A percentile compares a stretch with the other conserved stretches of the same genome.
These are phyloP conservation scores for Adenanthera pavonina DNA, from an alignment of 306 rosid species.

Conservation along the genomic window DNA sequence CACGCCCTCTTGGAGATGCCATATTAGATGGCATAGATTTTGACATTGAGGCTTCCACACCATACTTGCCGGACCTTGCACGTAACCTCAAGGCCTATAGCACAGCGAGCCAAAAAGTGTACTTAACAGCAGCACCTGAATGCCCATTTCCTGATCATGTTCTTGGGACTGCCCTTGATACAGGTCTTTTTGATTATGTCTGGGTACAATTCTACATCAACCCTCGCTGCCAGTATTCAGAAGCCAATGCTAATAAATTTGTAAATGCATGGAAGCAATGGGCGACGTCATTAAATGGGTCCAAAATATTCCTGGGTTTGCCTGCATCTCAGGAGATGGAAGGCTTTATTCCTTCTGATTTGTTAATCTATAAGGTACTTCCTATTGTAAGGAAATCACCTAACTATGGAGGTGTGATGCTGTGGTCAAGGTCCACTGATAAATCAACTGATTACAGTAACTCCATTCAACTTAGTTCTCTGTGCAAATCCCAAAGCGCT, in stretches of 20 bases:
- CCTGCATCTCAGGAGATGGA: slow-evolving; percentile 43
- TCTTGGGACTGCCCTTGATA: slow-evolving; percentile 7
- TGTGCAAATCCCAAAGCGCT: background rate
- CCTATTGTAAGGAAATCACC: slow-evolving; percentile 47
- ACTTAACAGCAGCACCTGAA: slow-evolving; percentile 60
- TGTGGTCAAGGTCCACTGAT: slow-evolving; percentile 55
- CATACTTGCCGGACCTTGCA: slow-evolving; percentile 44
- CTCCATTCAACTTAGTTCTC: background rate
- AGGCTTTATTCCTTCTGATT: slow-evolving; percentile 53
- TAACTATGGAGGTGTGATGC: slow-evolving; percentile 68
- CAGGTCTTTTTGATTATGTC: slow-evolving; percentile 49
- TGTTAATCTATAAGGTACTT: slow-evolving; percentile 45
- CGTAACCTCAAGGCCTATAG: slow-evolving; percentile 31
- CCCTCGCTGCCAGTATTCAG: slow-evolving; percentile 43
- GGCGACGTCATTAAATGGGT: slow-evolving; percentile 39
- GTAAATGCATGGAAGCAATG: slow-evolving; percentile 51
- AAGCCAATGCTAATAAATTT: slow-evolving; percentile 28
- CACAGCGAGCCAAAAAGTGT: slow-evolving; percentile 31
- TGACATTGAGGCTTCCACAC: slow-evolving; percentile 13
- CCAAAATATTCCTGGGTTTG: slow-evolving; percentile 53
- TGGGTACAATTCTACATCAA: slow-evolving; percentile 56
- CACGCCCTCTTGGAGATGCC: slow-evolving; percentile 37
- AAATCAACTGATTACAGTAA: slow-evolving; percentile 46
- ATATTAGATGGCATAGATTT: slow-evolving; percentile 43
- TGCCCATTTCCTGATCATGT: slow-evolving; percentile 53